These are phyloP conservation scores for Saraca asoca DNA, from an alignment of 331 rosid genomes.

Conservation along the genomic window DNA sequence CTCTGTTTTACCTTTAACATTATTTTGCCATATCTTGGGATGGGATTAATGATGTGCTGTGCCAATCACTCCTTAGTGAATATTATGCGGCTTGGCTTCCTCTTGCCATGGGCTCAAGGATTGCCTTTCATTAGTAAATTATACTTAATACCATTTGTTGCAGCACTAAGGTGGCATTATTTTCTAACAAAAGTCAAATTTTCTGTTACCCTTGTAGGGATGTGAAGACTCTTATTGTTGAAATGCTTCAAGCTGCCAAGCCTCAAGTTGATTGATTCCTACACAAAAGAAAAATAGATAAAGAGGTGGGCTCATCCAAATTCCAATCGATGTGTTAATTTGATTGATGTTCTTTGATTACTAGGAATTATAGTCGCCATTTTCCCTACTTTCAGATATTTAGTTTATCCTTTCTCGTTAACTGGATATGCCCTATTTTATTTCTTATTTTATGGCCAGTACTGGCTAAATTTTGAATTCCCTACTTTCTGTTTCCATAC, in stretches of 20 bases:
- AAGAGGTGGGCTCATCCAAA: constrained; percentile 38
- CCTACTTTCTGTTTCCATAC: not conserved
- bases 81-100: constrained; percentile 14
- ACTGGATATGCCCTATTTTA: constrained; percentile 11
- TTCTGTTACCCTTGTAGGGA: constrained; percentile 51
- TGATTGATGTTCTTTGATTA: constrained; percentile 6
- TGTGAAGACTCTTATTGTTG: constrained; percentile 89
- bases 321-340: constrained; percentile 20
- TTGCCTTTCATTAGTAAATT: not conserved
- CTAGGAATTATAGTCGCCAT: not conserved
- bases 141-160: constrained; percentile 7
- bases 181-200: not conserved
- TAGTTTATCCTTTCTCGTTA: constrained; percentile 12
- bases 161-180: constrained; percentile 8
- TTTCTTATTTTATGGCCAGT: constrained; percentile 8
- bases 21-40: not conserved
- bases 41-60: constrained; percentile 29
- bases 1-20: not conserved
- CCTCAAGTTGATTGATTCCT: constrained; percentile 48
- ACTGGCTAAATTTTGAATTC: constrained; percentile 4
- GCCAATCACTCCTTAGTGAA: constrained; percentile 17
- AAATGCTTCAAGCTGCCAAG: constrained; percentile 88
- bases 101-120: constrained; percentile 1
- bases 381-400: constrained; percentile 25
- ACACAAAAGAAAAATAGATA: constrained; percentile 25